phyloP scores from a whole-genome alignment of 2,329 filamentous ascomycete genomes.

The Simplicillium aogashimaense region DNA sequence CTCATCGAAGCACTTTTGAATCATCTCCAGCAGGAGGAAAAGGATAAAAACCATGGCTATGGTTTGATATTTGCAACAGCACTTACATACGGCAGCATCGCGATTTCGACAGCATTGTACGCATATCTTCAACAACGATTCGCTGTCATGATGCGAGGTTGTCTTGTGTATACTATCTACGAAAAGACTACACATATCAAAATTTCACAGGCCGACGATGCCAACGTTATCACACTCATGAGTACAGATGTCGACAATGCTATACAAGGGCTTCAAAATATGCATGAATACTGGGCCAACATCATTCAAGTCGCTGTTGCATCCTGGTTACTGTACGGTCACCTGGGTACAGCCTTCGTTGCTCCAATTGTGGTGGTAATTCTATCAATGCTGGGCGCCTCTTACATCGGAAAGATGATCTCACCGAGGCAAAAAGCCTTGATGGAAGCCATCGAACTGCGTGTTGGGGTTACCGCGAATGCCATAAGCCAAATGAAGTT shows the following conservation, averaged over 20 bases:
- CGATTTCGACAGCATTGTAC: slow-evolving; percentile 20
- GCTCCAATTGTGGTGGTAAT: slow-evolving; percentile 31
- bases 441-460: slow-evolving; percentile 4
- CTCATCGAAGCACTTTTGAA: slow-evolving; percentile 20
- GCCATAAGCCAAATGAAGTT: slow-evolving; percentile 3
- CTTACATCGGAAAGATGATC: background rate
- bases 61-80: slow-evolving; percentile 22
- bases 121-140: slow-evolving; percentile 21
- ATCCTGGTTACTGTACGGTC: slow-evolving; percentile 28
- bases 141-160: slow-evolving; percentile 12
- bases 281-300: slow-evolving; percentile 24
- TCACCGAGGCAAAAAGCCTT: slow-evolving; percentile 1
- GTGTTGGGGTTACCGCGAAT: slow-evolving; percentile 2
- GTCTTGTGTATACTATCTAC: slow-evolving; percentile 13
- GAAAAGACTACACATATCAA: slow-evolving; percentile 12
- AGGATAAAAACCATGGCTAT: slow-evolving; percentile 16
- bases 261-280: slow-evolving; percentile 15
- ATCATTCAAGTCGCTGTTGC: slow-evolving; percentile 26
- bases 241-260: slow-evolving; percentile 29
- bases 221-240: slow-evolving; percentile 27
- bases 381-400: slow-evolving; percentile 9
- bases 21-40: slow-evolving; percentile 10
- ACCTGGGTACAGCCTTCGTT: slow-evolving; percentile 31
- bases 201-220: slow-evolving; percentile 17
- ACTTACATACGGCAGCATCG: slow-evolving; percentile 21